These are phyloP conservation scores for Saprolegnia parasitica DNA, from an alignment of 352 stramenopile species.

Conservation along the genomic window DNA sequence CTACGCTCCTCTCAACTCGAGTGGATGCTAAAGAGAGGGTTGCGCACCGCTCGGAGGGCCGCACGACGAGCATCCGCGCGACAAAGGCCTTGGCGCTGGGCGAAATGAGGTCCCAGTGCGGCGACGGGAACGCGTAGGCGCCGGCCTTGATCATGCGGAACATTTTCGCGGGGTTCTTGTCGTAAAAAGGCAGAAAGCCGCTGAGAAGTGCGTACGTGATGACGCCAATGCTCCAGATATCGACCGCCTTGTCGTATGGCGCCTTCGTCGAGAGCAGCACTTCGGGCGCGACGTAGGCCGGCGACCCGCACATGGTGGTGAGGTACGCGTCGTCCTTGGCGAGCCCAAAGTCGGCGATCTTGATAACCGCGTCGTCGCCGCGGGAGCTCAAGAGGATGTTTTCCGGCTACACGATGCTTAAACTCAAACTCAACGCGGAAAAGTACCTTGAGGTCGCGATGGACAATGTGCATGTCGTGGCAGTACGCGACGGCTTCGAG, in stretches of 20 bases:
- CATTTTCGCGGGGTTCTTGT: conserved; percentile 53
- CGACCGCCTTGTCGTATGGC: conserved; percentile 61
- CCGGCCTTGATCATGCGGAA: conserved; percentile 73
- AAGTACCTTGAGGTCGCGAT: conserved; percentile 81
- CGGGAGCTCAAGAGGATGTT: conserved; percentile 75
- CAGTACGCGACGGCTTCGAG: conserved; percentile 72
- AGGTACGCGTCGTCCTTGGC: conserved; percentile 50
- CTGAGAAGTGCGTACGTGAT: conserved; percentile 79
- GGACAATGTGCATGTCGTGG: conserved; percentile 73
- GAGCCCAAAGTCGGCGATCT: conserved; percentile 85
- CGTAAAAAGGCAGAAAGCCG: conserved; percentile 67
- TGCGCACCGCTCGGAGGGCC: conserved; percentile 4
- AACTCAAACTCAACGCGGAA: background rate
- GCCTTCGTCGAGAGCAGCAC: conserved; percentile 48
- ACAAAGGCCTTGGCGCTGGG: conserved; percentile 49
- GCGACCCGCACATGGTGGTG: conserved; percentile 77
- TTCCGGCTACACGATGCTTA: conserved; percentile 49
- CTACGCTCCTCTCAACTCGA: too few relatives aligned
- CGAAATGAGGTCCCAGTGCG: conserved; percentile 81
- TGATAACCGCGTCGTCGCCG: conserved; percentile 67
- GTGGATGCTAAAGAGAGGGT: too few relatives aligned
- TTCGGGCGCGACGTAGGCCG: conserved; percentile 80
- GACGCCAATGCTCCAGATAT: conserved; percentile 79
- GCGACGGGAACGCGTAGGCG: conserved; percentile 47
- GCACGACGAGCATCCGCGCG: background rate